Evolutionary conservation across 768 basidiomycete species (phyloP), one percentile per base, ranked within the genome.

Genomic region (Dacryopinax spathularia): DNA sequence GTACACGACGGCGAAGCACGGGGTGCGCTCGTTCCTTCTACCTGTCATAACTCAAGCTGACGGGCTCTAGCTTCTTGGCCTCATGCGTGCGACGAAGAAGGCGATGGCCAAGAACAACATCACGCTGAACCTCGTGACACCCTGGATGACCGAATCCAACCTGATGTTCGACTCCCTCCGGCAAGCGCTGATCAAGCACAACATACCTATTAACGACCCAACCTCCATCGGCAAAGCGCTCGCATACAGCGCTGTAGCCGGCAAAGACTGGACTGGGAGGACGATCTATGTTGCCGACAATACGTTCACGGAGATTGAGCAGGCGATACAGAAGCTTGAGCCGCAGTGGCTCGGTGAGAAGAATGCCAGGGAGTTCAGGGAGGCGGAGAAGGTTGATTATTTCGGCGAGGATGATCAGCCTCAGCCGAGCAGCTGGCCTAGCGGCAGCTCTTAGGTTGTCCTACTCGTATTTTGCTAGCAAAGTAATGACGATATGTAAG

Each of bases 141-240:
- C 48, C 3, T 56, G 48, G 48, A 56, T 56, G 48, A 56, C 48
- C 48, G 48, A 56, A 29, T 56, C 48, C 48, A 56, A 56, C 48
- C 48, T 56, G 5, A 56, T 56, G 48, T 56, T 56, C 25, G 13
- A 13, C 29, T 13, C 48, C 5, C 48, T 56, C 13, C 48, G 48
- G 15, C 25, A 10, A 20, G 48, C 48, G 13, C 48, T 56, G 25
- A 10, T 15, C 48, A 56, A 56, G 25, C 13, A 10, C 13, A 25
- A 56, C 48, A 29, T 56, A 9, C 48, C 48, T 22, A 56, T 56
- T 29, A 56, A 56, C 48, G 48, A 56, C 48, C 48, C 48, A 3
- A 29, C 25, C 13, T 56, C 48, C 3, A 56, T 56, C 48, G 48
- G 48, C 48, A 56, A 56, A 20, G 48, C 48, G 5, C 48, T 56